These are phyloP conservation scores for Camelina laxa DNA, from an alignment of 345 rosid species.

Conservation along the genomic window DNA sequence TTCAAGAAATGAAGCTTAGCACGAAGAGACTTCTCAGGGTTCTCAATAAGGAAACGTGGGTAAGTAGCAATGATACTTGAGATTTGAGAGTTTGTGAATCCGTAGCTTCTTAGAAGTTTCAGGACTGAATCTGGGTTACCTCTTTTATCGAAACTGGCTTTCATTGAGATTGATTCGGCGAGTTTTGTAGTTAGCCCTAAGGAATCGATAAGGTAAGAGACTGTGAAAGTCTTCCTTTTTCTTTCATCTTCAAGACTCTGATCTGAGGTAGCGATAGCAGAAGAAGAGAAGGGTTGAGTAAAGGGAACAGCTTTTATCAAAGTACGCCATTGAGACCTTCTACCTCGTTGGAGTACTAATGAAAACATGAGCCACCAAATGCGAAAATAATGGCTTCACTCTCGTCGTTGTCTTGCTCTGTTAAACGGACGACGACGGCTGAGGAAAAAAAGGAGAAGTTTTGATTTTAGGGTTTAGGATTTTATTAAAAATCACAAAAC, in stretches of 20 bases:
- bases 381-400: too few species aligned
- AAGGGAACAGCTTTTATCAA: neutral
- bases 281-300: conserved; percentile 17
- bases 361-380: too few species aligned
- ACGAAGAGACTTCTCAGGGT: conserved; percentile 39
- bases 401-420: too few species aligned
- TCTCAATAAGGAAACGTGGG: conserved; percentile 40
- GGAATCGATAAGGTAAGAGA: conserved; percentile 41
- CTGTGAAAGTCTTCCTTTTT: conserved; percentile 36
- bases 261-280: neutral
- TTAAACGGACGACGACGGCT: too few species aligned
- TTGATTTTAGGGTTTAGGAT: too few species aligned
- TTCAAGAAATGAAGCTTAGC: conserved; percentile 46
- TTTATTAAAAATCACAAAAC: too few species aligned
- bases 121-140: conserved; percentile 40
- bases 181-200: conserved; percentile 42
- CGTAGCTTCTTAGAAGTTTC: conserved; percentile 39
- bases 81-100: conserved; percentile 45
- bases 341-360: too few species aligned
- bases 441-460: too few species aligned
- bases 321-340: too few species aligned
- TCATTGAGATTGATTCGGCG: conserved; percentile 41
- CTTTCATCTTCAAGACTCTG: conserved; percentile 17
- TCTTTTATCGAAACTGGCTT: conserved; percentile 22
- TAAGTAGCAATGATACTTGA: conserved; percentile 16